Percentiles rank a stretch among this genome's conserved stretches.
Conservation (phyloP, 1,139 yeast genomes). For the Candida frijolesensis region DNA sequence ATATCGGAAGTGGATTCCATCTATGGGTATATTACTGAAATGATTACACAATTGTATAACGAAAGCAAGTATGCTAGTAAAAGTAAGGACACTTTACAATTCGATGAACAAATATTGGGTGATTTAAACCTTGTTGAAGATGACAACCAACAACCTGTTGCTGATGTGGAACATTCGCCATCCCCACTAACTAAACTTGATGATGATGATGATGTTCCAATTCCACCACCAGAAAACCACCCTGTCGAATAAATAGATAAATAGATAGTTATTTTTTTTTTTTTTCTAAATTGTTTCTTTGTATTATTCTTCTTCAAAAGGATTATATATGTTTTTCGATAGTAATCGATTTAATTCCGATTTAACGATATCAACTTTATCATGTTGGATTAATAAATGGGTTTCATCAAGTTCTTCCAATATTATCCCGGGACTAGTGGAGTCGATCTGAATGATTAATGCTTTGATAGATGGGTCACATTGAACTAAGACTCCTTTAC, state of each 20-base stretch:
- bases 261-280: no score
- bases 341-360: conserved; percentile 72
- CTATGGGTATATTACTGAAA: conserved; percentile 40
- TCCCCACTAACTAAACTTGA: conserved; percentile 10
- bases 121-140: conserved; percentile 15
- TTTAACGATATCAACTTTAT: conserved; percentile 74
- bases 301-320: conserved; percentile 68
- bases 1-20: conserved; percentile 62
- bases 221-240: conserved; percentile 3
- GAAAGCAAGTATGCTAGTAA: conserved; percentile 17
- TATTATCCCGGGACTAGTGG: conserved; percentile 71
- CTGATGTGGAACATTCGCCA: conserved; percentile 5
- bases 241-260: neutral
- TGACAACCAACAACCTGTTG: no score
- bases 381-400: conserved; percentile 78
- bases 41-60: conserved; percentile 22
- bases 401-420: conserved; percentile 88
- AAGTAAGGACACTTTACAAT: conserved; percentile 7
- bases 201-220: conserved; percentile 37
- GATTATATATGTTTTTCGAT: conserved; percentile 82
- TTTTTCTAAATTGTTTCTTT: neutral
- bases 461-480: conserved; percentile 94
- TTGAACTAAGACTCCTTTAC: conserved; percentile 47
- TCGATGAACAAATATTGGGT: conserved; percentile 28
- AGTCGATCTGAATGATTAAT: conserved; percentile 76